Percentiles rank a stretch among this genome's conserved stretches.
phyloP scores from a whole-genome alignment of 495 filamentous ascomycete genomes.

The Thermothielavioides terrestris region DNA sequence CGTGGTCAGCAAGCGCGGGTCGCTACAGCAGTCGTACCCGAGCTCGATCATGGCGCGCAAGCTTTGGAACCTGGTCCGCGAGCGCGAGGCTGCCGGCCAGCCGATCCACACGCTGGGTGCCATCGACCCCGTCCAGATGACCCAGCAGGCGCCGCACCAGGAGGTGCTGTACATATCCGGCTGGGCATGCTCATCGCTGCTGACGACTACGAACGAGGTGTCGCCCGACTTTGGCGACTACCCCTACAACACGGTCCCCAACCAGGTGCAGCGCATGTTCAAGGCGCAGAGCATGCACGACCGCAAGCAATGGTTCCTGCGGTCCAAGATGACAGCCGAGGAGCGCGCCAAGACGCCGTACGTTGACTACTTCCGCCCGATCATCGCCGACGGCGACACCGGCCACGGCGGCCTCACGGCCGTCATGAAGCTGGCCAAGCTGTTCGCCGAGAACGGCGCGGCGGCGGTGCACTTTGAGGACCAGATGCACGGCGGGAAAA shows the following conservation, averaged over 20 bases:
- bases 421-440: slow-evolving; percentile 91
- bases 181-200: slow-evolving; percentile 89
- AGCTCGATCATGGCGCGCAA: slow-evolving; percentile 91
- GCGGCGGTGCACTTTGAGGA: slow-evolving; percentile 97
- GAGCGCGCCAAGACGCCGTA: slow-evolving; percentile 69
- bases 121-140: slow-evolving; percentile 98
- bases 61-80: slow-evolving; percentile 77
- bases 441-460: slow-evolving; percentile 97
- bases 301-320: slow-evolving; percentile 82
- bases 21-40: slow-evolving; percentile 77
- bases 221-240: slow-evolving; percentile 97
- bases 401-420: slow-evolving; percentile 86
- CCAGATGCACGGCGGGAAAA: slow-evolving; percentile 95
- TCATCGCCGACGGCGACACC: slow-evolving; percentile 96
- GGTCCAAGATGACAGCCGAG: slow-evolving; percentile 65
- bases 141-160: slow-evolving; percentile 91
- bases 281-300: slow-evolving; percentile 97
- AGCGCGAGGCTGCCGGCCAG: slow-evolving; percentile 62
- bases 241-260: slow-evolving; percentile 96
- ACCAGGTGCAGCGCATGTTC: slow-evolving; percentile 90
- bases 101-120: slow-evolving; percentile 96
- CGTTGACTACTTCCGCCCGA: slow-evolving; percentile 85
- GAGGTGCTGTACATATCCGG: slow-evolving; percentile 93
- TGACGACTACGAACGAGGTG: slow-evolving; percentile 93
- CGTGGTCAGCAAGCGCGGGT: slow-evolving; percentile 85